Evolutionary conservation across 1,284 basidiomycete genomes (phyloP), one percentile per base, ranked within the genome.

Genomic region (Moniliella sp.): DNA sequence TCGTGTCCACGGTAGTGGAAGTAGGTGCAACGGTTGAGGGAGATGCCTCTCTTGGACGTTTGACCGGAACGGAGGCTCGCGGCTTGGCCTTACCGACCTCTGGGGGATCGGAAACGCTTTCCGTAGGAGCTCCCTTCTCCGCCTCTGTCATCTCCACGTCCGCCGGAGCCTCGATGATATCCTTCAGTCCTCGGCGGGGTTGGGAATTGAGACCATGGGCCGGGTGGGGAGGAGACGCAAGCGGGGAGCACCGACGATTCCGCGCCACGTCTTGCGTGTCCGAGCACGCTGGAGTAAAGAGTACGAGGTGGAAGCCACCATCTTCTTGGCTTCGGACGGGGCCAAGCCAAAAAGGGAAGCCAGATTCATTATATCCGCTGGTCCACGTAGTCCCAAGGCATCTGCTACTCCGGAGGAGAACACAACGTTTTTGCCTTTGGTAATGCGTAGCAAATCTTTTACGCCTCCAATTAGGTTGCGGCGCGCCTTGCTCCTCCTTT

Each of bases 361-460:
- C 27, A 59, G 33, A 17, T 56, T 57, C 39, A 59, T 47, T 15
- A 59, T 48, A 28, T 59, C 56, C 33, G 44, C 41, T 0, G 56
- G 56, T 0, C 38, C 52, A 10, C 56, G 39, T 3, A 59, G 28
- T 4, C 42, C 42, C 7, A 59, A 26, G 0, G 46, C 39, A 4
- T 48, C 40, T 1, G 36, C 18, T 1, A 46, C 56, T 0, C 36
- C 46, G 21, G 46, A 48, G n/a, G 43, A 43, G 26, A 59, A 31
- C 28, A 59, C 46, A 27, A 59, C 39, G 10, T 52, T 52, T 21
- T 46, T 49, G n/a, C 54, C 56, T 25, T 50, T 50, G 5, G 56
- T 59, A 12, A 46, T 39, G 8, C 55, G 43, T 4, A 59, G 32
- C 1, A 59, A 29, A 15, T 56, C 52, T n/a, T 54, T 37, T 0